Percentiles rank a stretch among this genome's conserved stretches.
Evolutionary conservation across 73 alveolate genomes (phyloP).

Genomic region (Tetrahymena elliotti): DNA sequence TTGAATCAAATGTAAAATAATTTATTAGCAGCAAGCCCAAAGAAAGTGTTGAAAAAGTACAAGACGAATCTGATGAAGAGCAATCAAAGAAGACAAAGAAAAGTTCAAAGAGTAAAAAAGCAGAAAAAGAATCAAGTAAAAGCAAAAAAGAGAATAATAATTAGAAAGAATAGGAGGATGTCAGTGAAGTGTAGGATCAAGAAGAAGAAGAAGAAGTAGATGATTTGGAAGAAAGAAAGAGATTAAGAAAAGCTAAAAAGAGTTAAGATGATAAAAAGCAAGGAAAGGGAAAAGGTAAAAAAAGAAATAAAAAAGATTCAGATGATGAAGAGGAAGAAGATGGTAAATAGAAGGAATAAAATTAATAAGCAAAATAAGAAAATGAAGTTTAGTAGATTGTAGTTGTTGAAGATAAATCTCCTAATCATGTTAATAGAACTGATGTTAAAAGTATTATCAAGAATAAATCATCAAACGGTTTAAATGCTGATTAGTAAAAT

Average conservation of each 20-base stretch:
- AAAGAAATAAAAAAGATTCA: neutral
- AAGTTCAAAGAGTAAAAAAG: neutral
- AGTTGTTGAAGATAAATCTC: neutral
- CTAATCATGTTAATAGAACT: neutral
- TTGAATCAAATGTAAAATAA: neutral
- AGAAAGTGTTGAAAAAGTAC: neutral
- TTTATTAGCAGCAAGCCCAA: neutral
- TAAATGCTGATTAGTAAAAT: neutral
- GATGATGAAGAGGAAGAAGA: neutral
- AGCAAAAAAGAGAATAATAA: neutral
- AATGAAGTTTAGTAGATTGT: neutral
- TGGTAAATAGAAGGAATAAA: neutral
- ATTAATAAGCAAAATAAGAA: neutral
- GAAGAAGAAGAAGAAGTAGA: neutral
- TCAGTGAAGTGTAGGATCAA: neutral
- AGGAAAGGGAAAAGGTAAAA: neutral
- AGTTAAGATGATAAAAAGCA: neutral
- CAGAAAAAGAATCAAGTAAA: neutral
- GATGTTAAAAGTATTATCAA: neutral
- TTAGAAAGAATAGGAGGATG: neutral
- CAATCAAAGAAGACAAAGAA: neutral
- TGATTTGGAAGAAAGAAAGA: neutral
- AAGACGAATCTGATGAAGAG: neutral
- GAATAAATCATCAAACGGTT: neutral
- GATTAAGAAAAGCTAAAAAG: neutral